Conservation (phyloP, 176 grass and related monocot genomes). For the Hsuehochloa calcarea region DNA sequence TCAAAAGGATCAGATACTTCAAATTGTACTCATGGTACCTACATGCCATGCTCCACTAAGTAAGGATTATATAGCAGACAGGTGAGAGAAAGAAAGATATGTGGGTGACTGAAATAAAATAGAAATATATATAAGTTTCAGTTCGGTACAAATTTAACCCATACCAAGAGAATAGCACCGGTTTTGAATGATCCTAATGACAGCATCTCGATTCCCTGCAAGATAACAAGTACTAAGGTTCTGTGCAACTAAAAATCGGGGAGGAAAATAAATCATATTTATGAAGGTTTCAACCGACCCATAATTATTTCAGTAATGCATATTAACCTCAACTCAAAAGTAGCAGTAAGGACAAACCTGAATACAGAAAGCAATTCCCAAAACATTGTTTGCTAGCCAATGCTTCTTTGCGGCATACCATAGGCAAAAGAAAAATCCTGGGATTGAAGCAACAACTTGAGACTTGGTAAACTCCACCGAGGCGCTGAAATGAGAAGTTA, state of each 20-base stretch:
- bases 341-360: constrained; percentile 50
- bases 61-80: background rate
- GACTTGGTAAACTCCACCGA: constrained; percentile 96
- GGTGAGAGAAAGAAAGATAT: background rate
- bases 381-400: constrained; percentile 92
- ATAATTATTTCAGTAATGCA: background rate
- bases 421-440: constrained; percentile 81
- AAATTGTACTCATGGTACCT: background rate
- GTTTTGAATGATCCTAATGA: constrained; percentile 97
- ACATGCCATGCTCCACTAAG: background rate
- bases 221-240: constrained; percentile 13
- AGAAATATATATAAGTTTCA: background rate
- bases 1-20: background rate
- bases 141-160: background rate
- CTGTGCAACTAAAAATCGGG: background rate
- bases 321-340: constrained; percentile 17
- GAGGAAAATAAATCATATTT: background rate
- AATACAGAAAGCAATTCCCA: constrained; percentile 94
- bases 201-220: constrained; percentile 92
- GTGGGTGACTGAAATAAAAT: background rate
- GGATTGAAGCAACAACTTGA: constrained; percentile 81
- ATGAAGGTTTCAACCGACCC: background rate
- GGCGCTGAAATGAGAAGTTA: constrained; percentile 54
- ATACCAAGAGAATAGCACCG: constrained; percentile 94
- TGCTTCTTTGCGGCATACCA: constrained; percentile 89